Evolutionary conservation across 2,329 filamentous ascomycete species (phyloP).

Genomic region (Colletotrichum sp.): DNA sequence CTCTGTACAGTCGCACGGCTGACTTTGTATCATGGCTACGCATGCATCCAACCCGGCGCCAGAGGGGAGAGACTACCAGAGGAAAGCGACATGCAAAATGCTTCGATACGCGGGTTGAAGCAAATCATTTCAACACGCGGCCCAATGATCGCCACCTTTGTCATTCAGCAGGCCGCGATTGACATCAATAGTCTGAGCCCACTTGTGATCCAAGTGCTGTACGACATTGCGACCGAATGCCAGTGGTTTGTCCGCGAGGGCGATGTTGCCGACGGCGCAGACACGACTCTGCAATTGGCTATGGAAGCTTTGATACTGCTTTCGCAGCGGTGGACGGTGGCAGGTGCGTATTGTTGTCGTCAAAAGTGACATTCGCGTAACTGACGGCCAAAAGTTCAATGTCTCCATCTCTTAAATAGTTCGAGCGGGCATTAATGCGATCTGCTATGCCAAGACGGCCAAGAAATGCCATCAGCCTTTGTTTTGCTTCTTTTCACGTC

Average conservation of each 20-base stretch:
- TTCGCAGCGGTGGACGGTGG: background rate
- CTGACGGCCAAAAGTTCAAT: background rate
- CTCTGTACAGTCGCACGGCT: conserved; percentile 19
- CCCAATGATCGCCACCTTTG: background rate
- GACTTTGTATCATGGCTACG: conserved; percentile 24
- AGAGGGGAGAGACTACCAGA: background rate
- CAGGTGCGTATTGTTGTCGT: background rate
- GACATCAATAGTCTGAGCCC: background rate
- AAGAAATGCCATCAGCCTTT: background rate
- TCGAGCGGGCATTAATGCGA: background rate
- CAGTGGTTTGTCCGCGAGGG: conserved; percentile 25
- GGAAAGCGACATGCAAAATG: conserved; percentile 23
- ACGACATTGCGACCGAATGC: conserved; percentile 24
- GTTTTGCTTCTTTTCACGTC: background rate
- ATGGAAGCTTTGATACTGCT: background rate
- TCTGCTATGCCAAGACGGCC: background rate
- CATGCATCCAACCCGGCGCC: conserved; percentile 19
- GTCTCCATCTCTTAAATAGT: background rate
- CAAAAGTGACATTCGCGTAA: background rate
- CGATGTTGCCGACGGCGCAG: background rate
- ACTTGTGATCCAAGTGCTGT: background rate
- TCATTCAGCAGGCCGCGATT: background rate
- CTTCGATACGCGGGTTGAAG: conserved; percentile 6
- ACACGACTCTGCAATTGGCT: background rate
- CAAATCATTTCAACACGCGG: background rate